phyloP scores from a whole-genome alignment of 1,284 basidiomycete species.

The Dichomitus squalens region DNA sequence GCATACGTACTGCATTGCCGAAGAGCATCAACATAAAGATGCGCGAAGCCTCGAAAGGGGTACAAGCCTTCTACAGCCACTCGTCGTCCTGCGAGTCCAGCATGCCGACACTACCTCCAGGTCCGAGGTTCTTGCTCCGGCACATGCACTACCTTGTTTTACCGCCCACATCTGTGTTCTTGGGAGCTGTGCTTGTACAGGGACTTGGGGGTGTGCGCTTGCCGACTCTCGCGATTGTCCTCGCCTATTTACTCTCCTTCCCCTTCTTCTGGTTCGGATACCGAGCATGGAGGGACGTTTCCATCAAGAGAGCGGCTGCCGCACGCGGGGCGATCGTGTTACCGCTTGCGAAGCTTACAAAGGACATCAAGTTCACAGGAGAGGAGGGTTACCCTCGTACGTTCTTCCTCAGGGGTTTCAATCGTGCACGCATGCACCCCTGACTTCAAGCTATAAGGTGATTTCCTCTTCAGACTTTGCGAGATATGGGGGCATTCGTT shows the following conservation, averaged over 20 bases:
- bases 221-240: neutral
- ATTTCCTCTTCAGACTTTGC: conserved; percentile 19
- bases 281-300: neutral
- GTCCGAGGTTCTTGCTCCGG: conserved; percentile 14
- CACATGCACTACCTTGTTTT: conserved; percentile 11
- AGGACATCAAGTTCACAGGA: neutral
- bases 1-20: too few relatives aligned
- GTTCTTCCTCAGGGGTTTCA: neutral
- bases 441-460: conserved; percentile 13
- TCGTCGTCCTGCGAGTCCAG: neutral
- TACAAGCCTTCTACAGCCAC: too few relatives aligned
- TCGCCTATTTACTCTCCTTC: neutral
- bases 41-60: too few relatives aligned
- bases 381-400: conserved; percentile 20
- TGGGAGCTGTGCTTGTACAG: neutral
- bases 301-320: conserved; percentile 18
- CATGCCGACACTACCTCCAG: conserved; percentile 14
- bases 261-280: neutral
- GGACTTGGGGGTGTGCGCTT: neutral
- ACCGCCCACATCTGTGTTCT: conserved; percentile 11
- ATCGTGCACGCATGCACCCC: too few relatives aligned
- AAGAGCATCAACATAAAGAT: neutral
- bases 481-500: conserved; percentile 26
- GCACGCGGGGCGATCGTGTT: conserved; percentile 25
- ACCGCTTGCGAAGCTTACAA: conserved; percentile 4